phyloP scores from a whole-genome alignment of 768 basidiomycete genomes.

The Mycena metata region DNA sequence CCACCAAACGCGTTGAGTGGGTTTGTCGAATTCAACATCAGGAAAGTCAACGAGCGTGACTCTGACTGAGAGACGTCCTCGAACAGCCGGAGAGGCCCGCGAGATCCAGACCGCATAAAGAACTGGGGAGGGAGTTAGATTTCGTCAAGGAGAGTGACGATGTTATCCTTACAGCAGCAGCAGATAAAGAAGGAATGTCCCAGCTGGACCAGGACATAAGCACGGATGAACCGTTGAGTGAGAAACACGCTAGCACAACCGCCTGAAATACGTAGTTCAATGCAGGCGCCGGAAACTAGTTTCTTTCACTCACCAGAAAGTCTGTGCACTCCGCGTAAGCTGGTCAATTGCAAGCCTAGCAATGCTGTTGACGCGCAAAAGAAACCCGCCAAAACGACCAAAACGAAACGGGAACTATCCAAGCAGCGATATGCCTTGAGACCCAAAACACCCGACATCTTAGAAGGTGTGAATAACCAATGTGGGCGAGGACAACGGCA shows the following conservation, averaged over 20 bases:
- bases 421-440: slow-evolving; percentile 77
- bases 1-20: slow-evolving; percentile 65
- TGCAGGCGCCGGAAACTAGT: neutral
- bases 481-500: neutral
- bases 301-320: slow-evolving; percentile 58
- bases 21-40: slow-evolving; percentile 46
- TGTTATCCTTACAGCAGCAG: slow-evolving; percentile 66
- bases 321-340: slow-evolving; percentile 55
- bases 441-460: slow-evolving; percentile 76
- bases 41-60: slow-evolving; percentile 60
- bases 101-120: slow-evolving; percentile 69
- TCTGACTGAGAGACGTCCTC: slow-evolving; percentile 68
- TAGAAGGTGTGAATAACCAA: slow-evolving; percentile 1
- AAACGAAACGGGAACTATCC: slow-evolving; percentile 69
- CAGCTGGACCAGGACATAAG: slow-evolving; percentile 64
- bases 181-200: slow-evolving; percentile 70
- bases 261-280: slow-evolving; percentile 48
- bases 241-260: slow-evolving; percentile 57
- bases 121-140: slow-evolving; percentile 53
- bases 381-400: slow-evolving; percentile 57
- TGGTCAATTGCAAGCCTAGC: slow-evolving; percentile 57
- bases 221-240: slow-evolving; percentile 52
- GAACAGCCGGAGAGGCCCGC: slow-evolving; percentile 61
- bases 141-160: neutral
- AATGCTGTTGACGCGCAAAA: slow-evolving; percentile 58